Percentiles rank a stretch among this genome's conserved stretches.
Evolutionary conservation across 768 basidiomycete species (phyloP).

Genomic region (Suillus placidus): DNA sequence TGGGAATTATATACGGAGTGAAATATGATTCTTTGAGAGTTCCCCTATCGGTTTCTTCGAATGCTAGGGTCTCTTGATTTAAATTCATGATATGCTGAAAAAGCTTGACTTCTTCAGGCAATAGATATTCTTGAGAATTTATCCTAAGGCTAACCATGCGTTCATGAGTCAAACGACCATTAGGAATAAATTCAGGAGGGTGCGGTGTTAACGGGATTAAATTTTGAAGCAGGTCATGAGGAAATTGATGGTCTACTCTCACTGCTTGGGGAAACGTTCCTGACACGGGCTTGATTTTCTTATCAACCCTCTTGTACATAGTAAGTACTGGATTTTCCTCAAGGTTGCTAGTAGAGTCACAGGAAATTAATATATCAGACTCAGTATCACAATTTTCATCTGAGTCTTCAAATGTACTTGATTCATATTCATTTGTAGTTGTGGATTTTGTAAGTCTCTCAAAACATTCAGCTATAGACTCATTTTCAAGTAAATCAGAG

Average conservation of each 20-base stretch:
- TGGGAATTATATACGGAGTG: constrained; percentile 33
- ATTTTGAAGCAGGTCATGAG: not conserved
- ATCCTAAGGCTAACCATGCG: not conserved
- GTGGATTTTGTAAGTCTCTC: too few relatives aligned
- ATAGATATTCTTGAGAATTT: not conserved
- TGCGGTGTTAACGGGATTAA: not conserved
- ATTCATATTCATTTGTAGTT: too few relatives aligned
- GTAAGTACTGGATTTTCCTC: not conserved
- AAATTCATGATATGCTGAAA: constrained; percentile 29
- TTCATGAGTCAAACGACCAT: not conserved
- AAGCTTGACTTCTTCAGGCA: constrained; percentile 5
- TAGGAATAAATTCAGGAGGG: constrained; percentile 1
- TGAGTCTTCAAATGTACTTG: not conserved
- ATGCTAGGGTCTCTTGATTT: constrained; percentile 40
- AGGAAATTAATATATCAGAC: not conserved
- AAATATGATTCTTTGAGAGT: constrained; percentile 31
- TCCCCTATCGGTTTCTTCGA: constrained; percentile 34
- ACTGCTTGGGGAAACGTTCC: not conserved
- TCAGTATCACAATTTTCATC: not conserved
- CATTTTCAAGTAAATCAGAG: too few relatives aligned
- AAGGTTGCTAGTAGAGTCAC: not conserved
- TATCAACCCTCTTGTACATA: constrained; percentile 7
- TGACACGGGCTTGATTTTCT: constrained; percentile 6
- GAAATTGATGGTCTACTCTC: not conserved
- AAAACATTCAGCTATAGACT: too few relatives aligned